A percentile compares a stretch with the other conserved stretches of the same genome.
Evolutionary conservation across 2,329 filamentous ascomycete genomes (phyloP).

Genomic region (Cordyceps tenuipes): DNA sequence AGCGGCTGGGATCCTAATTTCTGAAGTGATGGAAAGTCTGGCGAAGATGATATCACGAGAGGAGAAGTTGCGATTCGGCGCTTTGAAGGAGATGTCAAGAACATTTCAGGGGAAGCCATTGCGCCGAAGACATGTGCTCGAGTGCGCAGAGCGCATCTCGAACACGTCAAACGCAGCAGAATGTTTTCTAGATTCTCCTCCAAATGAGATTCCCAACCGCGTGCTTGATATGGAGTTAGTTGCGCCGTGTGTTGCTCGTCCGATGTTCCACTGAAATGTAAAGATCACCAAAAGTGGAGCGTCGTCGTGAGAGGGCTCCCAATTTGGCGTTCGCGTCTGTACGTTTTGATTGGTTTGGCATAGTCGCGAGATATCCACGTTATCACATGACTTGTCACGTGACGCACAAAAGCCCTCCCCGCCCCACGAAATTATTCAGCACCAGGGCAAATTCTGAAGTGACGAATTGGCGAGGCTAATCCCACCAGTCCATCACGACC

Average conservation of each 20-base stretch:
- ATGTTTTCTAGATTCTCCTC: background rate
- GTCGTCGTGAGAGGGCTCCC: background rate
- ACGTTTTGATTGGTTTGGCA: background rate
- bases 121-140: conserved; percentile 19
- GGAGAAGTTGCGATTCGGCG: conserved; percentile 26
- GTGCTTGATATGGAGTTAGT: background rate
- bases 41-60: conserved; percentile 39
- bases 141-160: conserved; percentile 42
- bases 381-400: conserved; percentile 28
- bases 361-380: conserved; percentile 24
- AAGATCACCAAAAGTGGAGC: conserved; percentile 1
- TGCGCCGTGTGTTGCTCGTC: background rate
- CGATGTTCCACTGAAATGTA: background rate
- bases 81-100: conserved; percentile 22
- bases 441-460: conserved; percentile 26
- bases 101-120: conserved; percentile 28
- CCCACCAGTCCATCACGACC: conserved; percentile 22
- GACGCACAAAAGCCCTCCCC: conserved; percentile 28
- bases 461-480: conserved; percentile 20
- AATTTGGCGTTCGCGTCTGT: conserved; percentile 1
- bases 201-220: background rate
- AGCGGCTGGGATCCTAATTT: conserved; percentile 34
- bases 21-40: conserved; percentile 44
- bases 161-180: conserved; percentile 12
- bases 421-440: conserved; percentile 28